These are phyloP conservation scores for Anaeromyces robustus DNA, from an alignment of 192 early-diverging fungal genomes.

Conservation along the genomic window DNA sequence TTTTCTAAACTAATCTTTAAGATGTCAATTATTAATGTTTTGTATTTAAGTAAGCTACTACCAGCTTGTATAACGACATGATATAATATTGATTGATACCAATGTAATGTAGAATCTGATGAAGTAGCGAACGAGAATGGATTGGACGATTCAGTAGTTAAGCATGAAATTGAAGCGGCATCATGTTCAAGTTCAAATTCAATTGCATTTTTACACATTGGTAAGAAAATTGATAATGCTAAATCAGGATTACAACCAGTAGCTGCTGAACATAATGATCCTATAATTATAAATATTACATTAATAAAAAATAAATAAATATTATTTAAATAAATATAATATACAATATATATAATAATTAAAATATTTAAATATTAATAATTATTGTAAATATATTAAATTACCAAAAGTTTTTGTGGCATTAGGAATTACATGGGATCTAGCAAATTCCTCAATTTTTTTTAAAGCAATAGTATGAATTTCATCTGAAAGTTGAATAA, in stretches of 20 bases:
- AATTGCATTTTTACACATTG: slow-evolving; percentile 36
- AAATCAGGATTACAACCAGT: slow-evolving; percentile 19
- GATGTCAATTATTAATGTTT: slow-evolving; percentile 25
- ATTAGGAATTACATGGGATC: slow-evolving; percentile 39
- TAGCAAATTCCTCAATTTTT: slow-evolving; percentile 41
- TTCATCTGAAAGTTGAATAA: slow-evolving; percentile 45
- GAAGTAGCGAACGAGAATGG: slow-evolving; percentile 30
- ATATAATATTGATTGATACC: slow-evolving; percentile 55
- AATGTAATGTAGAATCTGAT: slow-evolving; percentile 56
- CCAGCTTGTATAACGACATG: slow-evolving; percentile 31
- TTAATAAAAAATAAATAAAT: too few species aligned
- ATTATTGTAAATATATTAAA: too few species aligned
- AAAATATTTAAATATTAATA: too few species aligned
- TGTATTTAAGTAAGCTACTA: slow-evolving; percentile 25
- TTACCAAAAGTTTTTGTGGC: slow-evolving; percentile 49
- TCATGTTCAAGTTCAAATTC: slow-evolving; percentile 44
- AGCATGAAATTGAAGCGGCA: slow-evolving; percentile 32
- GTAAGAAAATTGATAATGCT: slow-evolving; percentile 36
- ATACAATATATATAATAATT: too few species aligned
- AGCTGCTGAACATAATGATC: slow-evolving; percentile 18
- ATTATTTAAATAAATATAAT: too few species aligned
- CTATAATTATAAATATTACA: too few species aligned
- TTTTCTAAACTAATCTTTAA: slow-evolving; percentile 23
- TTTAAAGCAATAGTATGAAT: slow-evolving; percentile 44
- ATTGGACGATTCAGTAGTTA: slow-evolving; percentile 7